Evolutionary conservation across 179 eudicot genomes (phyloP).

Genomic region (Gypsophila paniculata): DNA sequence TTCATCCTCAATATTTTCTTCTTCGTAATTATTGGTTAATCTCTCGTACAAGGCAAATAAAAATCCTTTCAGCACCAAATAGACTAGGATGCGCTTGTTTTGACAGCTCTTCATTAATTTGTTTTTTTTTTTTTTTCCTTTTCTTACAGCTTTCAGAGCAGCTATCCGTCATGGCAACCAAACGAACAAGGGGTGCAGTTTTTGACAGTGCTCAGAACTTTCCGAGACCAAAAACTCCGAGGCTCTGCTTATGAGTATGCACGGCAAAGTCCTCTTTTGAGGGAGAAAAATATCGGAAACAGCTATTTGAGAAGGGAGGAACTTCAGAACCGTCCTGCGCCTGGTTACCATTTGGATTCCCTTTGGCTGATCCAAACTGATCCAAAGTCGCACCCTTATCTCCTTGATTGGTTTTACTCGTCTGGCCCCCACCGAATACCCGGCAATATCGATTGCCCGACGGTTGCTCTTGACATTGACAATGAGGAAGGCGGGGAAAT

Average conservation of each 20-base stretch:
- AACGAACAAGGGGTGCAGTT: conserved; percentile 64
- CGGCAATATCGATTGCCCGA: conserved; percentile 22
- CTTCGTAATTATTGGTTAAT: not conserved
- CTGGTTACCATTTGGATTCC: conserved; percentile 44
- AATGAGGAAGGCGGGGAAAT: conserved; percentile 33
- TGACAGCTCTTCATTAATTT: not conserved
- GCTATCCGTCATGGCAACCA: conserved; percentile 85
- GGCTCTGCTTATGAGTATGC: conserved; percentile 29
- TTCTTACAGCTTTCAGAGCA: conserved; percentile 70
- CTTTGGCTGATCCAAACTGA: conserved; percentile 59
- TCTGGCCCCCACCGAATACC: conserved; percentile 40
- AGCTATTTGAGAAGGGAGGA: conserved; percentile 43
- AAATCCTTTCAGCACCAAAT: too few species aligned
- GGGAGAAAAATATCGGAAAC: conserved; percentile 39
- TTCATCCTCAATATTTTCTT: not conserved
- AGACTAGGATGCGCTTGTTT: too few species aligned
- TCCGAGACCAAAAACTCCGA: conserved; percentile 53
- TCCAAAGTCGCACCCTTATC: conserved; percentile 57
- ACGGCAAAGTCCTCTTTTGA: conserved; percentile 29
- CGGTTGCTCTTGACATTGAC: conserved; percentile 30
- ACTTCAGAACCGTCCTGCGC: conserved; percentile 26
- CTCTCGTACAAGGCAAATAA: not conserved
- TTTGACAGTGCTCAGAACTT: conserved; percentile 47
- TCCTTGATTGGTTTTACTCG: conserved; percentile 77
- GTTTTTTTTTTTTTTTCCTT: not conserved